These are phyloP conservation scores for Wickerhamiella spandovensis DNA, from an alignment of 805 yeast genomes.

Conservation along the genomic window DNA sequence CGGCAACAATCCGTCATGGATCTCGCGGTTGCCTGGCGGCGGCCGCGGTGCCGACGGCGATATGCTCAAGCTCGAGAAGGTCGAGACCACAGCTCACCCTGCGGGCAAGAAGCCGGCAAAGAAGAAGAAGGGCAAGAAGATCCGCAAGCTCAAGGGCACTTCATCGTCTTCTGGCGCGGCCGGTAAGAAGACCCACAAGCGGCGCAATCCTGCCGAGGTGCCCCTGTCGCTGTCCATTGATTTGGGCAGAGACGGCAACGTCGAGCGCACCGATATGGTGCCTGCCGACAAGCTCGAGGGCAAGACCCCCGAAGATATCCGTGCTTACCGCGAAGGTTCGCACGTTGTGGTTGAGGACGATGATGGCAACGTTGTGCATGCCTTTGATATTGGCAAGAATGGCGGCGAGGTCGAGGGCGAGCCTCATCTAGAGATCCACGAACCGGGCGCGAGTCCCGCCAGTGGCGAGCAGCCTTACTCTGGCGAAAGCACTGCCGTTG, in stretches of 20 bases:
- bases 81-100: slow-evolving; percentile 46
- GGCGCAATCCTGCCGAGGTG: slow-evolving; percentile 3
- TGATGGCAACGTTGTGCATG: slow-evolving; percentile 65
- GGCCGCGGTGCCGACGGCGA: slow-evolving; percentile 55
- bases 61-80: slow-evolving; percentile 58
- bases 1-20: slow-evolving; percentile 60
- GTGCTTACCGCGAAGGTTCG: slow-evolving; percentile 57
- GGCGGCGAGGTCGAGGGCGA: slow-evolving; percentile 8
- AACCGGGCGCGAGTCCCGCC: slow-evolving; percentile 7
- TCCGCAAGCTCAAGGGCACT: background rate
- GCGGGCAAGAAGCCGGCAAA: background rate
- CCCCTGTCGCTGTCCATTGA: slow-evolving; percentile 11
- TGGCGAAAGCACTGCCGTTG: background rate
- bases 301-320: slow-evolving; percentile 17
- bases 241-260: slow-evolving; percentile 6
- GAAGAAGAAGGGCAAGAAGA: background rate
- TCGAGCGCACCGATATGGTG: slow-evolving; percentile 12
- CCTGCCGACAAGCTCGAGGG: slow-evolving; percentile 15
- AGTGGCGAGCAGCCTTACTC: slow-evolving; percentile 1
- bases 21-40: slow-evolving; percentile 58
- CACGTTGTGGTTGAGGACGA: slow-evolving; percentile 66
- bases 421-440: slow-evolving; percentile 12
- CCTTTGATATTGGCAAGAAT: slow-evolving; percentile 28
- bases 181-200: background rate
- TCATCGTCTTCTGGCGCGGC: background rate